Evolutionary conservation across 2,329 filamentous ascomycete species (phyloP), one percentile per base, ranked within the genome.

Genomic region (Ophiostoma himal-ulmi): DNA sequence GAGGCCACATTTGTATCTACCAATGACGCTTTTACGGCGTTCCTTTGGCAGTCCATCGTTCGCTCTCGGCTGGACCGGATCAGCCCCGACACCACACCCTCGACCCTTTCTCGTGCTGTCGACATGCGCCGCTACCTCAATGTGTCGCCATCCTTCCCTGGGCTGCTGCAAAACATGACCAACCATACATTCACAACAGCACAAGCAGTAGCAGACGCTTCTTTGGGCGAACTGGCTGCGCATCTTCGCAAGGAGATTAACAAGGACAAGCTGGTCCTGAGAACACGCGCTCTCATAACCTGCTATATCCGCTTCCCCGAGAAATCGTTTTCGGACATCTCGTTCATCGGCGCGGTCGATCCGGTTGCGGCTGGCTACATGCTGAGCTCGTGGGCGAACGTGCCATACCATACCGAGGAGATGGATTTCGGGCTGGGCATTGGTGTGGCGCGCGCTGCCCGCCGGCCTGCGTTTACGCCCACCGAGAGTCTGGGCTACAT

Each of bases 401-500:
- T 57, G 52, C 52, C 52, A 13, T 26, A 26, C 52, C n/a, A 57
- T 4, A 57, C 52, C 0, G 22, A 17, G 52, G 52, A 57, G 10
- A 26, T 26, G 52, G 52, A 26, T 10, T 57, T 84, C 69, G 52
- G 52, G 1, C n/a, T 80, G 0, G 73, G 87, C 2, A 84, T 84
- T 0, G 77, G 73, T 22, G 82, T 85, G 0, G 80, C 80, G 70
- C 78, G 78, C 5, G 68, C 57, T 0, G 84, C 86, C 30, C 76
- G 84, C 0, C 77, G 85, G 67, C 85, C 85, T 3, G 71, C 74
- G 0, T 85, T 86, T 70, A 74, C 75, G 0, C 79, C 81, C 0
- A 73, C 82, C 3, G 83, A 86, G 75, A 78, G 83, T 1, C 73
- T 86, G 70, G 75, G 82, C 48, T 87, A 86, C 74, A 73, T 87